A percentile compares a stretch with the other conserved stretches of the same genome.
Conservation (phyloP, 2,329 filamentous ascomycete species). For the Alternaria brassicae region DNA sequence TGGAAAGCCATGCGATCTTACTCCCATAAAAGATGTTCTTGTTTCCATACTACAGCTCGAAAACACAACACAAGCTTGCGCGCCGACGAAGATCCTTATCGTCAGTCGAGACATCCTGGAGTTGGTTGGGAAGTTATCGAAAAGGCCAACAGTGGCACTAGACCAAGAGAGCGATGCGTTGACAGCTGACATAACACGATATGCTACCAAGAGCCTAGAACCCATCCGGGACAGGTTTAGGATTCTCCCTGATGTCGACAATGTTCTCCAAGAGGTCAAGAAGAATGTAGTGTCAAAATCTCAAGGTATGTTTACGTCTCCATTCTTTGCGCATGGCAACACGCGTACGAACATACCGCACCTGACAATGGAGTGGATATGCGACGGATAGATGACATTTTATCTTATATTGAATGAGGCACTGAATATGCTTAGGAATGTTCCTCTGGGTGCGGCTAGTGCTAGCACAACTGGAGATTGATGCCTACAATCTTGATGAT, state of each 20-base stretch:
- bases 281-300: not conserved
- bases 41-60: not conserved
- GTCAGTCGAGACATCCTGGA: not conserved
- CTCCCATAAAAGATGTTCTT: not conserved
- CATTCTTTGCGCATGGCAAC: not conserved
- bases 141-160: not conserved
- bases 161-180: not conserved
- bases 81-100: not conserved
- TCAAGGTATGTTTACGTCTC: not conserved
- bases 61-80: not conserved
- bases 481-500: slow-evolving; percentile 9
- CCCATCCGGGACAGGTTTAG: not conserved
- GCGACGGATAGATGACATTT: too few relatives aligned
- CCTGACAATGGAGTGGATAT: too few relatives aligned
- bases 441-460: slow-evolving; percentile 14
- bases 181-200: not conserved
- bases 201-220: not conserved
- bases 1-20: not conserved
- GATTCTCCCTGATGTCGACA: slow-evolving; percentile 13
- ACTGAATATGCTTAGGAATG: slow-evolving; percentile 14
- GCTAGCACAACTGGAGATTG: not conserved
- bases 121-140: not conserved
- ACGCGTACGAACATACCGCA: too few relatives aligned
- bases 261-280: slow-evolving; percentile 6
- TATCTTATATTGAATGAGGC: not conserved